Conservation (phyloP, 2,329 filamentous ascomycete genomes). For the Achaetomium macrosporum region DNA sequence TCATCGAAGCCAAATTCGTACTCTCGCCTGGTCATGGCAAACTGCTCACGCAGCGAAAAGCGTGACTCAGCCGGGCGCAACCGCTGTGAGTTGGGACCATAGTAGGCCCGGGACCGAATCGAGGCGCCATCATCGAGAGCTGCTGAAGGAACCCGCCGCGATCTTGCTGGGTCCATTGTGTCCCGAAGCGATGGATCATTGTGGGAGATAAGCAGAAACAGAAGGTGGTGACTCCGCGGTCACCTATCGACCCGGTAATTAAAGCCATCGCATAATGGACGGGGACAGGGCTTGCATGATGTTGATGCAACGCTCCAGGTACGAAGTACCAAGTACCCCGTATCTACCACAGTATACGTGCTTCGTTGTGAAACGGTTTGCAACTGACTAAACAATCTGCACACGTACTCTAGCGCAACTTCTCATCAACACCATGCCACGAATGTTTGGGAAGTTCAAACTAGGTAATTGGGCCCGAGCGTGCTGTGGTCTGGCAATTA, state of each 20-base stretch:
- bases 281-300: not conserved
- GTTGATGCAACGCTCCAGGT: constrained; percentile 2
- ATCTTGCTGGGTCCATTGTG: not conserved
- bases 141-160: constrained; percentile 2
- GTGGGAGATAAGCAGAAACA: not conserved
- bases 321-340: too few species aligned
- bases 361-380: too few species aligned
- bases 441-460: too few species aligned
- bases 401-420: too few species aligned
- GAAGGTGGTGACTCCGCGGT: not conserved
- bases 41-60: constrained; percentile 44
- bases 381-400: too few species aligned
- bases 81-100: constrained; percentile 12
- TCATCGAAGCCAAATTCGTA: constrained; percentile 45
- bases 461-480: too few species aligned
- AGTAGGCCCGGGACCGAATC: constrained; percentile 2
- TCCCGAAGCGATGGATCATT: not conserved
- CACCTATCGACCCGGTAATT: not conserved
- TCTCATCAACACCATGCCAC: too few species aligned
- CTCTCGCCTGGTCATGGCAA: constrained; percentile 41
- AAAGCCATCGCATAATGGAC: constrained; percentile 1
- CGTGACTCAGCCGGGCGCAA: constrained; percentile 23
- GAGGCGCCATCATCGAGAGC: constrained; percentile 8
- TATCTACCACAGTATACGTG: too few species aligned
- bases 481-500: too few species aligned